Conservation (phyloP, 192 early-diverging fungal genomes). For the Chytriomyces hyalinus region DNA sequence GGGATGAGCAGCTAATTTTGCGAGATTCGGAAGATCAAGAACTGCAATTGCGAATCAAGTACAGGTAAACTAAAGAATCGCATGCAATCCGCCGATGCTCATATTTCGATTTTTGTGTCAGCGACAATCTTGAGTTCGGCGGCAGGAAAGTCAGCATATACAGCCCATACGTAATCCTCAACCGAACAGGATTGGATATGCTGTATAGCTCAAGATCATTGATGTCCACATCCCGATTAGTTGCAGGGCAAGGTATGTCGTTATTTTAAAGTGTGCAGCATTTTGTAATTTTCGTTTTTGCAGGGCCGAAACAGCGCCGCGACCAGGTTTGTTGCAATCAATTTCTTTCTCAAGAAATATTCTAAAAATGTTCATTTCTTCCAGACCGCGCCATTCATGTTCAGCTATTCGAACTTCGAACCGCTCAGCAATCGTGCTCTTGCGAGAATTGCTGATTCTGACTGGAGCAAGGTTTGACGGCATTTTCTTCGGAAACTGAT, state of each 20-base stretch:
- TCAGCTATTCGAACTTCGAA: slow-evolving; percentile 88
- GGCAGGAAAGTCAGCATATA: slow-evolving; percentile 89
- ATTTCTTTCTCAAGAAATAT: slow-evolving; percentile 28
- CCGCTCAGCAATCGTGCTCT: slow-evolving; percentile 78
- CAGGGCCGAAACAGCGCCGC: not conserved
- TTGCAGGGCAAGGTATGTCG: slow-evolving; percentile 67
- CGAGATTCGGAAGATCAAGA: slow-evolving; percentile 67
- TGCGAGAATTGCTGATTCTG: slow-evolving; percentile 73
- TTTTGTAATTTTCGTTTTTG: slow-evolving; percentile 8
- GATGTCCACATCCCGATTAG: slow-evolving; percentile 73
- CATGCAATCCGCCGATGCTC: not conserved
- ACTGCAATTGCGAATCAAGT: slow-evolving; percentile 62
- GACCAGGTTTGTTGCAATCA: slow-evolving; percentile 9
- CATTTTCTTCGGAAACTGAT: slow-evolving; percentile 13
- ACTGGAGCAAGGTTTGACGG: slow-evolving; percentile 72
- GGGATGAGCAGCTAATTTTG: slow-evolving; percentile 75
- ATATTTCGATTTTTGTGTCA: slow-evolving; percentile 17
- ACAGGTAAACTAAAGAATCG: slow-evolving; percentile 33
- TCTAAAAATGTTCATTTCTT: slow-evolving; percentile 17
- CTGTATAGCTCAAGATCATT: slow-evolving; percentile 80
- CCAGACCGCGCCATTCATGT: slow-evolving; percentile 81
- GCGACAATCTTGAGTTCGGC: slow-evolving; percentile 61
- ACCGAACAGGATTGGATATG: slow-evolving; percentile 85
- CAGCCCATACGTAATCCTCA: slow-evolving; percentile 91
- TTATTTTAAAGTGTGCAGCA: not conserved